phyloP scores from a whole-genome alignment of 441 rosid genomes.

The Populus tomentosa region DNA sequence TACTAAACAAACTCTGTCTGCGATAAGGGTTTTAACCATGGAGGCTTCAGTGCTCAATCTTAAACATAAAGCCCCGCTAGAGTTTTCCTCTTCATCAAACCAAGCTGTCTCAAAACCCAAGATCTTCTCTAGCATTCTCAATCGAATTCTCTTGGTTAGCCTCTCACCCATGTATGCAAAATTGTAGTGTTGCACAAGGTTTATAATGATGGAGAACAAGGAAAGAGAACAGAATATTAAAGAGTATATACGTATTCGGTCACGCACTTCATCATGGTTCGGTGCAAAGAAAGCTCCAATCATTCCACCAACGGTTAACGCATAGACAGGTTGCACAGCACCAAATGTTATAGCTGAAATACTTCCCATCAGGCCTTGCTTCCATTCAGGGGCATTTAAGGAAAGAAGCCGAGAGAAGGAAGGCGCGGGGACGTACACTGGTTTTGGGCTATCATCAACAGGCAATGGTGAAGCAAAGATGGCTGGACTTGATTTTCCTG shows the following conservation, averaged over 20 bases:
- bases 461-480: slow-evolving; percentile 38
- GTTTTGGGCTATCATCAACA: slow-evolving; percentile 25
- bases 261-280: slow-evolving; percentile 55
- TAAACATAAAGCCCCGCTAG: slow-evolving; percentile 65
- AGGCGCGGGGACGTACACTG: slow-evolving; percentile 35
- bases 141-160: slow-evolving; percentile 58
- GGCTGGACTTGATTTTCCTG: slow-evolving; percentile 53
- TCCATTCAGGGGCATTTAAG: slow-evolving; percentile 70
- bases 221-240: slow-evolving; percentile 54
- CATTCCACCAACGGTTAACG: slow-evolving; percentile 80
- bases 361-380: slow-evolving; percentile 60
- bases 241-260: slow-evolving; percentile 52
- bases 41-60: slow-evolving; percentile 64
- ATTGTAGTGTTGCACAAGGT: slow-evolving; percentile 69
- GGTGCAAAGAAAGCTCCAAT: slow-evolving; percentile 69
- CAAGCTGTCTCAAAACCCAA: slow-evolving; percentile 75
- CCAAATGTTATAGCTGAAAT: slow-evolving; percentile 63
- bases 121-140: slow-evolving; percentile 61
- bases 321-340: slow-evolving; percentile 73
- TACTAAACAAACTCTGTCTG: slow-evolving; percentile 59
- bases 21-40: slow-evolving; percentile 66
- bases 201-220: slow-evolving; percentile 46
- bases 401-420: slow-evolving; percentile 62
- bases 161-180: slow-evolving; percentile 78
- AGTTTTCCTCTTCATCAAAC: slow-evolving; percentile 80